Percentiles rank a stretch among this genome's conserved stretches.
Conservation (phyloP, 441 rosid genomes). For the Eruca vesicaria region DNA sequence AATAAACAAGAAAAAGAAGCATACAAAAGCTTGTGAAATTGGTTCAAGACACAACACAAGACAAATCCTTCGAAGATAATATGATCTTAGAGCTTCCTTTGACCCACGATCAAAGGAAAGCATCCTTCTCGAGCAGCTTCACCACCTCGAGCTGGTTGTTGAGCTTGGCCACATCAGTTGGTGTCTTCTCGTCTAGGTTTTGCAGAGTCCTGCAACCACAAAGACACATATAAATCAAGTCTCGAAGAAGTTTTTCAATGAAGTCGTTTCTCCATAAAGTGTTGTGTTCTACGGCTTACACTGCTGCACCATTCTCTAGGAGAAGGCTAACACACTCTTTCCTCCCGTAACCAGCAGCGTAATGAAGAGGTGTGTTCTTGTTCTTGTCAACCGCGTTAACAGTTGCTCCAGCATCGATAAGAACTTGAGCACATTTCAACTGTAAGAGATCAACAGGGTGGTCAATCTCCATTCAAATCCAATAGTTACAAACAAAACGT, state of each 20-base stretch:
- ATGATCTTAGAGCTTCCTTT: neutral
- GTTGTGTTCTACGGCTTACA: constrained; percentile 50
- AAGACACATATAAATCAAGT: neutral
- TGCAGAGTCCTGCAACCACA: constrained; percentile 70
- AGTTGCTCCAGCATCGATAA: constrained; percentile 81
- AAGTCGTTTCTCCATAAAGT: neutral
- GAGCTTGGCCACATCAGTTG: constrained; percentile 91
- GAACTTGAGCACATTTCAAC: constrained; percentile 83
- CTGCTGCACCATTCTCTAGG: constrained; percentile 88
- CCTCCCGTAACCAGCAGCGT: constrained; percentile 94
- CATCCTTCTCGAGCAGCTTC: constrained; percentile 90
- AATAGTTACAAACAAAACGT: neutral
- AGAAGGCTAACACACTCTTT: constrained; percentile 90
- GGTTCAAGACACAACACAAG: constrained; percentile 8
- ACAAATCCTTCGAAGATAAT: neutral
- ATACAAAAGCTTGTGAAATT: constrained; percentile 12
- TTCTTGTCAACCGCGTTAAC: constrained; percentile 94
- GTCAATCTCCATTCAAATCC: constrained; percentile 6
- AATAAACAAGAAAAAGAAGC: neutral
- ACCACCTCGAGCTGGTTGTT: constrained; percentile 87
- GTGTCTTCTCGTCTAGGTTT: constrained; percentile 93
- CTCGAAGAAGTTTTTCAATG: neutral
- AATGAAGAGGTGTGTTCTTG: constrained; percentile 93
- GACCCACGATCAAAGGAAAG: constrained; percentile 56
- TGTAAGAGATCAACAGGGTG: constrained; percentile 32